A percentile compares a stretch with the other conserved stretches of the same genome.
These are phyloP conservation scores for Claviceps spartinae DNA, from an alignment of 2,329 filamentous ascomycete genomes.

Conservation along the genomic window DNA sequence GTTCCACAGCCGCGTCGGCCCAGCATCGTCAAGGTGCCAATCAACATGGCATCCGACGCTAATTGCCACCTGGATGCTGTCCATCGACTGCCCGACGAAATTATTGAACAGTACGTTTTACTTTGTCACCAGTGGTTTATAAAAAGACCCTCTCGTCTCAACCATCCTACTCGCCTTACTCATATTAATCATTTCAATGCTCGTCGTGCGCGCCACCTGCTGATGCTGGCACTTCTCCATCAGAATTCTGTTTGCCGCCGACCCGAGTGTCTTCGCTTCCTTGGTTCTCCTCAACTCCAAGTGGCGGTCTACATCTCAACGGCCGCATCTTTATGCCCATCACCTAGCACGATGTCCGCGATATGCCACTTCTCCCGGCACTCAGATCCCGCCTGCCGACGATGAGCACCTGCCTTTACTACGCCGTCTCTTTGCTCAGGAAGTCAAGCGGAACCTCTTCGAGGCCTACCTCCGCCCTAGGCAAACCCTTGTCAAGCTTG, in stretches of 20 bases:
- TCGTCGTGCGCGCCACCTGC: background rate
- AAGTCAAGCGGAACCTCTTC: constrained; percentile 66
- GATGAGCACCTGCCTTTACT: constrained; percentile 43
- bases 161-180: background rate
- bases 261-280: constrained; percentile 52
- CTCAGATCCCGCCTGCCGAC: constrained; percentile 22
- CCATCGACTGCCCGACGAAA: constrained; percentile 50
- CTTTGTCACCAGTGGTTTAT: background rate
- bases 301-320: constrained; percentile 51
- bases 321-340: constrained; percentile 46
- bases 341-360: constrained; percentile 50
- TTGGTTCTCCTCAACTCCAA: constrained; percentile 50
- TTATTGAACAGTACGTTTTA: constrained; percentile 49
- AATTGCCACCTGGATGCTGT: constrained; percentile 26
- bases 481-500: constrained; percentile 61
- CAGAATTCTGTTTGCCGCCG: constrained; percentile 47
- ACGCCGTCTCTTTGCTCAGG: constrained; percentile 51
- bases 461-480: constrained; percentile 59
- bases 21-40: constrained; percentile 21
- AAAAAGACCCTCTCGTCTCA: background rate
- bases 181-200: background rate
- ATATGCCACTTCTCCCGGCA: constrained; percentile 36
- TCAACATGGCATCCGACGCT: constrained; percentile 9
- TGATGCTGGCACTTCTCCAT: background rate
- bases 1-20: constrained; percentile 17